A percentile compares a stretch with the other conserved stretches of the same genome.
These are phyloP conservation scores for Pythium chondricola DNA, from an alignment of 352 stramenopile species.

Conservation along the genomic window DNA sequence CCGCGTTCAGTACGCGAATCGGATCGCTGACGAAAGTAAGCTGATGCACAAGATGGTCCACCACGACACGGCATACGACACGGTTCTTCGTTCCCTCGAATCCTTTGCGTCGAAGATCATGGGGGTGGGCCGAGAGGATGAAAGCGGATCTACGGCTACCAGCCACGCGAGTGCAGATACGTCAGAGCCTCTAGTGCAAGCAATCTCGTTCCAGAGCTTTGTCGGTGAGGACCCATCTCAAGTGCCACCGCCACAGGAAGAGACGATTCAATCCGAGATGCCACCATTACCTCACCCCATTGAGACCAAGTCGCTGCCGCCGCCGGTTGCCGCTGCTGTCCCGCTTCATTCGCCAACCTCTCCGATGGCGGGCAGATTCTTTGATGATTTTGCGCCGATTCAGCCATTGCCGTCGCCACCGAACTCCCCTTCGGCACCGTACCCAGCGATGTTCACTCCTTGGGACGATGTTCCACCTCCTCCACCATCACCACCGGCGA, in stretches of 20 bases:
- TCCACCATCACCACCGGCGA: constrained; percentile 8
- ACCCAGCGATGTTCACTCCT: constrained; percentile 13
- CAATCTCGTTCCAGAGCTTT: constrained; percentile 61
- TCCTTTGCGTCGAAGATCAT: constrained; percentile 24
- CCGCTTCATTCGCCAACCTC: not conserved
- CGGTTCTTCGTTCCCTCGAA: constrained; percentile 37
- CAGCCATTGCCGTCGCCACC: constrained; percentile 6
- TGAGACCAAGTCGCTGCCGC: constrained; percentile 1
- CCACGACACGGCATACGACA: constrained; percentile 30
- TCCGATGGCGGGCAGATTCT: not conserved
- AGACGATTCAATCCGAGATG: constrained; percentile 6
- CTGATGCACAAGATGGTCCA: constrained; percentile 45
- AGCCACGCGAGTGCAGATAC: not conserved
- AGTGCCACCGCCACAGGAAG: not conserved
- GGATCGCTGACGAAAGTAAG: constrained; percentile 43
- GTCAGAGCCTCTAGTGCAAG: constrained; percentile 27
- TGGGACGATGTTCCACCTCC: constrained; percentile 37
- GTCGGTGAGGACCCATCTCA: constrained; percentile 25
- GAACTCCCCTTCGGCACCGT: constrained; percentile 4
- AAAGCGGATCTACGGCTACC: no score
- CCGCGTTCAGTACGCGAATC: constrained; percentile 49
- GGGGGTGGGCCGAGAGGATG: not conserved
- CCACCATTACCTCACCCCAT: constrained; percentile 6
- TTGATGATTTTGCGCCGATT: not conserved
- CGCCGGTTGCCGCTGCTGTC: not conserved